Conservation (phyloP, 345 rosid genomes). For the Acer negundo region DNA sequence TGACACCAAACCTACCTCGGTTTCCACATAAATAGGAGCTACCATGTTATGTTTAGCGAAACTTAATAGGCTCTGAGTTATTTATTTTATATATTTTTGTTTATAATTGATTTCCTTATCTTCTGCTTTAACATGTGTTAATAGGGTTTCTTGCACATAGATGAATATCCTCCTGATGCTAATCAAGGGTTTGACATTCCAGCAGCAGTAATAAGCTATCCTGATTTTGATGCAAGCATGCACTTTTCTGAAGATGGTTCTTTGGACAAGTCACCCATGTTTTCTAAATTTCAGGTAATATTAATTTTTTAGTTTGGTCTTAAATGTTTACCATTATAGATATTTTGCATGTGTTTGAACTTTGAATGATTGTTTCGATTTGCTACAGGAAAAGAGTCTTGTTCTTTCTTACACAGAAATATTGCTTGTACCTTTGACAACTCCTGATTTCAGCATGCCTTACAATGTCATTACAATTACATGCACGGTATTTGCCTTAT, state of each 20-base stretch:
- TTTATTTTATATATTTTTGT: background rate
- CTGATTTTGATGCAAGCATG: conserved; percentile 53
- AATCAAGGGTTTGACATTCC: conserved; percentile 98
- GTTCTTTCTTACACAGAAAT: conserved; percentile 88
- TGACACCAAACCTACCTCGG: background rate
- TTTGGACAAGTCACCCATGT: conserved; percentile 43
- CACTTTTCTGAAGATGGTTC: conserved; percentile 39
- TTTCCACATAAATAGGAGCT: background rate
- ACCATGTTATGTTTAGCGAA: background rate
- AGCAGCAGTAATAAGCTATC: conserved; percentile 84
- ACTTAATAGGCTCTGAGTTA: conserved; percentile 7
- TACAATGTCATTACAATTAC: conserved; percentile 96
- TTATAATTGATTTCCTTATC: conserved; percentile 27
- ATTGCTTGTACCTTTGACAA: conserved; percentile 84
- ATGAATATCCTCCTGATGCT: conserved; percentile 98
- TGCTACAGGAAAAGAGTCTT: conserved; percentile 61
- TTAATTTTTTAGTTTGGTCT: background rate
- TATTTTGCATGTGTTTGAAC: conserved; percentile 10
- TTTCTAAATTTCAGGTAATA: conserved; percentile 66
- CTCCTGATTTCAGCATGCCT: conserved; percentile 99
- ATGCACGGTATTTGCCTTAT: conserved; percentile 86
- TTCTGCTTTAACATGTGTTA: conserved; percentile 20
- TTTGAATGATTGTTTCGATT: conserved; percentile 20
- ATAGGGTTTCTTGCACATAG: conserved; percentile 90
- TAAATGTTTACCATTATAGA: conserved; percentile 8